phyloP scores from a whole-genome alignment of 257 asterid species.

The Solanum sitiens region DNA sequence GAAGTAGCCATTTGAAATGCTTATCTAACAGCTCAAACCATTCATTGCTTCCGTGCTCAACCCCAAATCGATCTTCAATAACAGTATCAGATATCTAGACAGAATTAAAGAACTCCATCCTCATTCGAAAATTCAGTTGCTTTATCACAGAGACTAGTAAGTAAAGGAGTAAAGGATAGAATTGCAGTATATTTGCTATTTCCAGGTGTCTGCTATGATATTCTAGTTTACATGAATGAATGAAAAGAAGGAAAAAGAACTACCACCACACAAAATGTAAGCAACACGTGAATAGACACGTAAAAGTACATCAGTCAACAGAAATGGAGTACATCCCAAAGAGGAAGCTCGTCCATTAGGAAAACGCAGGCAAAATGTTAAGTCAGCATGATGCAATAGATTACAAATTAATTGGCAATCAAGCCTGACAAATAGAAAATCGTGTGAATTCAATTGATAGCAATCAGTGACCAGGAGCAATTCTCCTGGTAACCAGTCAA shows the following conservation, averaged over 20 bases:
- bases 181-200: background rate
- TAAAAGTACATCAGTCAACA: background rate
- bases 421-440: background rate
- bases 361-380: background rate
- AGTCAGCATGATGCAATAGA: background rate
- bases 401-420: background rate
- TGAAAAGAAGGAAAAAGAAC: background rate
- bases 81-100: conserved; percentile 90
- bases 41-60: conserved; percentile 84
- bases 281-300: background rate
- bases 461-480: background rate
- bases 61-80: conserved; percentile 95
- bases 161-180: background rate
- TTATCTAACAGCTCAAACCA: conserved; percentile 89
- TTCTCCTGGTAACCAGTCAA: background rate
- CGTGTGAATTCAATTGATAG: background rate
- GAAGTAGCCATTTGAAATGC: conserved; percentile 94
- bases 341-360: background rate
- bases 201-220: background rate
- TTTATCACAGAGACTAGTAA: background rate
- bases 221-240: background rate
- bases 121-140: background rate
- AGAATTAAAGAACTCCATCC: conserved; percentile 31
- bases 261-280: background rate
- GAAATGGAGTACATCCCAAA: background rate